Evolutionary conservation across 2,329 filamentous ascomycete genomes (phyloP).

Genomic region (Clonostachys solani): DNA sequence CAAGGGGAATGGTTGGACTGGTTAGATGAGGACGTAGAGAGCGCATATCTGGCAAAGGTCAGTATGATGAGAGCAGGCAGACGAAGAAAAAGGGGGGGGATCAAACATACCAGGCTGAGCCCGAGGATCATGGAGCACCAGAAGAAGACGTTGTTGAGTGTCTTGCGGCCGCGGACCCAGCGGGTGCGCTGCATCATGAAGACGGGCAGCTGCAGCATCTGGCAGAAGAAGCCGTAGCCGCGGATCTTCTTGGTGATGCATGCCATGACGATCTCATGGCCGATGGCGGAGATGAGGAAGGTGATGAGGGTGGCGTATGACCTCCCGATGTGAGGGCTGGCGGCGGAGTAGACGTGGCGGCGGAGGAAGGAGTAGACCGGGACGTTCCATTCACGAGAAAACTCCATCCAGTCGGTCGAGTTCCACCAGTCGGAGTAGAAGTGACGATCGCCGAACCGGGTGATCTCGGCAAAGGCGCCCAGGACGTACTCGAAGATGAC

Average conservation of each 20-base stretch:
- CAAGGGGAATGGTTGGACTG: not conserved
- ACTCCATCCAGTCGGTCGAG: slow-evolving; percentile 88
- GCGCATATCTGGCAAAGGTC: slow-evolving; percentile 39
- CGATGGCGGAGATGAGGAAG: slow-evolving; percentile 83
- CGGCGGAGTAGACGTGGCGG: slow-evolving; percentile 87
- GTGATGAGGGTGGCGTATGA: slow-evolving; percentile 81
- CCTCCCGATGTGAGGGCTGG: slow-evolving; percentile 70
- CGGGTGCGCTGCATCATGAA: slow-evolving; percentile 83
- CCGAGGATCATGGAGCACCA: slow-evolving; percentile 92
- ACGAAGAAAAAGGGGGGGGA: not conserved
- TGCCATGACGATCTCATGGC: slow-evolving; percentile 94
- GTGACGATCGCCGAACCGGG: slow-evolving; percentile 85
- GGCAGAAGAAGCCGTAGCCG: slow-evolving; percentile 88
- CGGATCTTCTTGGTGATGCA: slow-evolving; percentile 97
- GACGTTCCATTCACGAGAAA: slow-evolving; percentile 95
- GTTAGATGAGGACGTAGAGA: slow-evolving; percentile 45
- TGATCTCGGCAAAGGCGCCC: slow-evolving; percentile 92
- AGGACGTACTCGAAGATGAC: slow-evolving; percentile 98
- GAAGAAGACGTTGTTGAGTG: slow-evolving; percentile 85
- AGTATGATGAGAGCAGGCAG: not conserved
- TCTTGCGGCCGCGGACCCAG: slow-evolving; percentile 68
- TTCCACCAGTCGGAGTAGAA: slow-evolving; percentile 84
- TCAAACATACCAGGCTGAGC: slow-evolving; percentile 64
- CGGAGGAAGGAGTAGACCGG: slow-evolving; percentile 94
- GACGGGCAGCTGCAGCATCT: slow-evolving; percentile 96